phyloP scores from a whole-genome alignment of 768 basidiomycete species.

The Wakefieldia striispora region DNA sequence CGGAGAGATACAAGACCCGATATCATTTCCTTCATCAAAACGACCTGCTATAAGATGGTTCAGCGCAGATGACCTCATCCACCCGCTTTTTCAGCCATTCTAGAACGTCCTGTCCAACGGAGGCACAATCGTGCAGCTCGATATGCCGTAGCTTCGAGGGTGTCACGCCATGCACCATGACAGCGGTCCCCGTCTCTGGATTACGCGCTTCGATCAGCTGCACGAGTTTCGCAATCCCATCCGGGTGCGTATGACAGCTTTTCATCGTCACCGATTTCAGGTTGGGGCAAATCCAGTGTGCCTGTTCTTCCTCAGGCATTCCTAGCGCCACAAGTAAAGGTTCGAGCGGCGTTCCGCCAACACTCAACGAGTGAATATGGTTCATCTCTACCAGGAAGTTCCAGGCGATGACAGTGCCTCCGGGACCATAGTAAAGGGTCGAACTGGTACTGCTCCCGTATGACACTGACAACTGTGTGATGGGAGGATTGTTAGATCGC shows the following conservation, averaged over 20 bases:
- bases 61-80: constrained; percentile 59
- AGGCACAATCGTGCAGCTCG: constrained; percentile 66
- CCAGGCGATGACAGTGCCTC: constrained; percentile 64
- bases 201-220: constrained; percentile 72
- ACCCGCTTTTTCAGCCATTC: constrained; percentile 64
- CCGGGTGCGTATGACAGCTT: constrained; percentile 61
- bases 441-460: constrained; percentile 44
- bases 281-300: constrained; percentile 62
- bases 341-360: constrained; percentile 67
- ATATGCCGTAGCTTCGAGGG: constrained; percentile 54
- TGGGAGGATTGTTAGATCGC: constrained; percentile 56
- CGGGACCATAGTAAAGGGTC: constrained; percentile 57
- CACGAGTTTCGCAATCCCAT: constrained; percentile 66
- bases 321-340: constrained; percentile 57
- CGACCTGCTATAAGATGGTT: constrained; percentile 50
- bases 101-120: constrained; percentile 65
- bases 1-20: constrained; percentile 4
- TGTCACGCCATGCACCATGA: constrained; percentile 43
- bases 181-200: constrained; percentile 42
- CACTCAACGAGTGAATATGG: constrained; percentile 55
- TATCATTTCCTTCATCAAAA: constrained; percentile 10
- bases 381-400: constrained; percentile 59
- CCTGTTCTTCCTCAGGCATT: constrained; percentile 57
- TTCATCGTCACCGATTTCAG: constrained; percentile 60
- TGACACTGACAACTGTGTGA: constrained; percentile 60